Base-by-base conservation (phyloP, 345 rosid genomes). In the Carallia brachiata region DNA sequence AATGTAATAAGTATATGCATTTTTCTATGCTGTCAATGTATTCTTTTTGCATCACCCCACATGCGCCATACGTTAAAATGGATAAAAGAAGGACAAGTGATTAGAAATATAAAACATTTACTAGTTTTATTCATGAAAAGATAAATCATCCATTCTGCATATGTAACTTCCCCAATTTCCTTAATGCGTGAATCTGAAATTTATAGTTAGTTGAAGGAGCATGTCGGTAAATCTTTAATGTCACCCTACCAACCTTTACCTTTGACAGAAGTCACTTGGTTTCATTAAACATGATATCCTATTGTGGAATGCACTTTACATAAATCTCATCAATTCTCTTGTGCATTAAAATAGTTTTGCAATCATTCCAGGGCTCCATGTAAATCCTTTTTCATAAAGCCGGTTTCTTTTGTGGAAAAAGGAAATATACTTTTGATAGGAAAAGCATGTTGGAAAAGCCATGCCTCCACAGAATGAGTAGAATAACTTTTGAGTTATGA, bases 231-330 rank as follows among this genome's bases (percentile, higher is more conserved):
- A 69, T 63, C 57, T 68, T 63, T 53, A 36, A 39, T 66, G 73
- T 23, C 64, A 32, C 34, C 60, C 70, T 10, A 72, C 77, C 76
- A 34, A 73, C 70, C 48, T 71, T 61, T 50, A 62, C 36, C 62
- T 71, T 71, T 79, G 71, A 71, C 58, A 62, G 60, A 67, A 47
- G 73, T 61, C 73, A 69, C 80, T 44, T 47, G 68, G 53, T 68
- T 64, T 75, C 62, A 66, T 74, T 84, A 55, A 70, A 70, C 68
- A 67, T 69, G 69, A 66, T 65, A 40, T 64, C 65, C 76, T 72
- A 36, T 77, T 75, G 57, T 71, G 68, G 78, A 66, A 77, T 69
- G 65, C 17, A 65, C 78, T 85, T 85, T 74, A 79, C 82, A 85
- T 83, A 85, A 82, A 61, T 61, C 39, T 64, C 32, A 69, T 64